Conservation (phyloP, 139 green algal genomes). For the Volvox africanus region DNA sequence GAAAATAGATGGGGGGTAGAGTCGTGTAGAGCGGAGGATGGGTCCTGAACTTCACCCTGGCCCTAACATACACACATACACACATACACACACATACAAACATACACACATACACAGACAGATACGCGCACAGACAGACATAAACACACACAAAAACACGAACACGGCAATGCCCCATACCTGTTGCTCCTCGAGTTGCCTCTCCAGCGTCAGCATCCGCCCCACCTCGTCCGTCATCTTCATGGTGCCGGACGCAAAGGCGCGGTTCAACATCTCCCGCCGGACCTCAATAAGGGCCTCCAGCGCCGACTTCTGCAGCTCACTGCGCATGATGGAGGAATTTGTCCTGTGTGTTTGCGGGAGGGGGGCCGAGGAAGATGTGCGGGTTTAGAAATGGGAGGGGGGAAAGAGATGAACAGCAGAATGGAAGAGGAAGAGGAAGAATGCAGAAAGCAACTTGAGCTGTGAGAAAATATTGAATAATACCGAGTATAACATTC, state of each 20-base stretch:
- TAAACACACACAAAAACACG: too few relatives aligned
- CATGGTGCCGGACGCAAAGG: constrained; percentile 26
- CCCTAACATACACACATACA: too few relatives aligned
- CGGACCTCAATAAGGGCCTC: constrained; percentile 61
- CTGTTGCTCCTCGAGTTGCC: constrained; percentile 45
- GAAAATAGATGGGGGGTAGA: not conserved
- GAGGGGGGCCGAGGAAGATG: not conserved
- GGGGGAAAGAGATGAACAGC: not conserved
- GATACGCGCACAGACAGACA: too few relatives aligned
- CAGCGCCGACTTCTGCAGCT: constrained; percentile 53
- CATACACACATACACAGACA: too few relatives aligned
- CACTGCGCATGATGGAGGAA: constrained; percentile 19
- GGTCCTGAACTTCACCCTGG: too few relatives aligned
- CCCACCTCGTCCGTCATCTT: constrained; percentile 43
- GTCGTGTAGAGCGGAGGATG: not conserved
- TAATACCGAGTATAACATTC: too few relatives aligned
- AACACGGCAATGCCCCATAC: not conserved
- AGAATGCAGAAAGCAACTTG: too few relatives aligned
- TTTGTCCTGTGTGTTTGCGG: constrained; percentile 42
- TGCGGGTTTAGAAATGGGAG: not conserved
- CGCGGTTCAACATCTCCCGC: constrained; percentile 51
- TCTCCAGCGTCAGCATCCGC: constrained; percentile 54
- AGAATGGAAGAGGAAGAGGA: not conserved
- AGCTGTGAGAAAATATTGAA: too few relatives aligned
- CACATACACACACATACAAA: too few relatives aligned